These are phyloP conservation scores for Grosmannia serpens DNA, from an alignment of 2,329 filamentous ascomycete genomes.

Conservation along the genomic window DNA sequence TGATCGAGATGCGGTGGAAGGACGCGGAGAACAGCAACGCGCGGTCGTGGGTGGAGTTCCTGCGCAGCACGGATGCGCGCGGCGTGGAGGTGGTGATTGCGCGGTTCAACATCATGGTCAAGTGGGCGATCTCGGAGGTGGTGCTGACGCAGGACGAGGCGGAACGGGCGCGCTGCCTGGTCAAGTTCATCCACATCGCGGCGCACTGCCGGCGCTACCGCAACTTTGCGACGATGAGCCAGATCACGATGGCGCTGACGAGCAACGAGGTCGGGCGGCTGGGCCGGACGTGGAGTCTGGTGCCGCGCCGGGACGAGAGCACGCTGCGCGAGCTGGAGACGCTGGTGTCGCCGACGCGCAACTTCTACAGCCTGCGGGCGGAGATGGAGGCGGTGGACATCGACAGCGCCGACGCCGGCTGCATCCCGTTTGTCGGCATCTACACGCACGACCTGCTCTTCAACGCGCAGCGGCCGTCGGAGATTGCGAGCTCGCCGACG, in stretches of 20 bases:
- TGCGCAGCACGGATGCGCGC: constrained; percentile 58
- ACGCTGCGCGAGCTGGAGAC: constrained; percentile 58
- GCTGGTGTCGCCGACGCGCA: constrained; percentile 64
- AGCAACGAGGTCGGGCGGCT: constrained; percentile 62
- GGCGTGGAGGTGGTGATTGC: constrained; percentile 78
- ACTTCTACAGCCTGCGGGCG: constrained; percentile 63
- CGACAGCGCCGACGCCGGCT: constrained; percentile 49
- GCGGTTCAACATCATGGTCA: constrained; percentile 79
- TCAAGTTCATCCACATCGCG: constrained; percentile 75
- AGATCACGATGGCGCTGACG: constrained; percentile 66
- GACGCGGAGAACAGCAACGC: constrained; percentile 52
- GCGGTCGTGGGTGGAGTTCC: constrained; percentile 72
- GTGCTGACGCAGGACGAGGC: constrained; percentile 60
- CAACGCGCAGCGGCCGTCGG: constrained; percentile 67
- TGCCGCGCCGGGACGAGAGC: constrained; percentile 52
- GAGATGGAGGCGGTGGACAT: constrained; percentile 63
- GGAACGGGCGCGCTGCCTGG: constrained; percentile 64
- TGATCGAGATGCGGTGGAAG: constrained; percentile 76
- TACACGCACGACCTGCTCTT: constrained; percentile 78
- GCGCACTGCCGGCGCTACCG: constrained; percentile 62
- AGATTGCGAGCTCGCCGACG: constrained; percentile 56
- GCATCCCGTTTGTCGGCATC: constrained; percentile 73
- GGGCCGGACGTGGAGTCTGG: constrained; percentile 57
- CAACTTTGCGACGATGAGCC: constrained; percentile 76
- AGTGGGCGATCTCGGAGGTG: constrained; percentile 73